These are phyloP conservation scores for Melocanna baccifera DNA, from an alignment of 176 grass and related monocot species.

Conservation along the genomic window DNA sequence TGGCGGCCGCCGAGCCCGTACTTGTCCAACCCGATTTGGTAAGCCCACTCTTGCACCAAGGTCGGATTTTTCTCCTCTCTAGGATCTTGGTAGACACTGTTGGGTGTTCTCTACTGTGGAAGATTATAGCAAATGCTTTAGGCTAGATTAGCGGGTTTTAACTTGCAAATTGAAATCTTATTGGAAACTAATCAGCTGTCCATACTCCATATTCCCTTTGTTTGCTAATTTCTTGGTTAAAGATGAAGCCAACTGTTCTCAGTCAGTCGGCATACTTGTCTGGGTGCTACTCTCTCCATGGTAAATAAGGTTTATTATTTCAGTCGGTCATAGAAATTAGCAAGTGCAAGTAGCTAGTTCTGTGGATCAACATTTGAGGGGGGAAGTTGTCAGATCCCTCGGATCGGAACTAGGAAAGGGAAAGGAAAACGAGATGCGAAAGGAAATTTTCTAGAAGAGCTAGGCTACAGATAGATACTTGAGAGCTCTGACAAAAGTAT, in stretches of 20 bases:
- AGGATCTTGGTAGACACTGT: background rate
- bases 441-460: too few relatives aligned
- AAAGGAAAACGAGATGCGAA: too few relatives aligned
- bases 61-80: background rate
- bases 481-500: too few relatives aligned
- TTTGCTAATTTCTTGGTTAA: background rate
- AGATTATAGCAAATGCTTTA: background rate
- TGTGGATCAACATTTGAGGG: slow-evolving; percentile 15
- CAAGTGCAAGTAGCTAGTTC: background rate
- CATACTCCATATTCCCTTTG: background rate
- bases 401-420: too few relatives aligned
- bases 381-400: too few relatives aligned
- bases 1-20: background rate
- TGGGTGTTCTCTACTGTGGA: background rate
- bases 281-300: background rate
- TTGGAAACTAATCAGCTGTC: background rate
- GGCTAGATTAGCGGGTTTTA: background rate
- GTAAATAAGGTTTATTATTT: background rate
- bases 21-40: background rate
- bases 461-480: too few relatives aligned
- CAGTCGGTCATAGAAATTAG: background rate
- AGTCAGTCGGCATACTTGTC: background rate
- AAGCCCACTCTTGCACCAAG: background rate
- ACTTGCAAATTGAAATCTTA: background rate
- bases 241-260: background rate